Evolutionary conservation across 176 grass and related monocot species (phyloP), one percentile per base, ranked within the genome.

Genomic region (Cocos nucifera): DNA sequence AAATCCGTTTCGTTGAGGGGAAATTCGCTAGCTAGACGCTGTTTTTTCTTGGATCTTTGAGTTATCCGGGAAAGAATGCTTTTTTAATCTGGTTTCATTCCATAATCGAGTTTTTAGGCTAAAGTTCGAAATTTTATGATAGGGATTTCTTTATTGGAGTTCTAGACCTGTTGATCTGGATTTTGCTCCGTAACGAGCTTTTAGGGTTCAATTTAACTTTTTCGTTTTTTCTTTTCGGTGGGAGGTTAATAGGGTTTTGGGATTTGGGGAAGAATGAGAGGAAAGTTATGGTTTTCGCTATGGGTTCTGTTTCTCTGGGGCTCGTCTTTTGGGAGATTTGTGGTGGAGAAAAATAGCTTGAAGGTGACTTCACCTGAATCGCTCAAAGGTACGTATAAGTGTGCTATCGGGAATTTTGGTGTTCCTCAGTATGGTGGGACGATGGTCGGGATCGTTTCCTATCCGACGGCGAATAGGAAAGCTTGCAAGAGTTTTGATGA

Each of bases 341-440:
- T 85, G 70, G 86, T 89, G 70, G 86, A 89, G 74, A 89, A 89
- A 72, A 89, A 89, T 62, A 89, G 86, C 78, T 76, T 89, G 61
- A 89, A 79, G 78, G 78, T 85, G 66, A 89, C 86, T 51, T 73
- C 82, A 21, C 86, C 86, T 1, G 82, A 89, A 22, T 58, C 63
- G 23, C 27, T 89, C 48, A 89, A 82, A 75, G 86, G 81, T 49
- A 85, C 74, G 51, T 82, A 89, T 71, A 82, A 89, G 74, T 95
- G 89, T 56, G 89, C 89, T 15, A 95, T 95, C 73, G 89, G 89
- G 49, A 95, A 95, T 70, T 95, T 95, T 52, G 89, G 89, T 10
- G 80, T 95, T 28, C 89, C 89, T 63, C 85, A 95, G 70, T 95
- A 95, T 61, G 89, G 89, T 5, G 89, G 89, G 23, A 95, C 85